Conservation (phyloP, 2,329 filamentous ascomycete genomes). For the Talaromyces pinophilus region DNA sequence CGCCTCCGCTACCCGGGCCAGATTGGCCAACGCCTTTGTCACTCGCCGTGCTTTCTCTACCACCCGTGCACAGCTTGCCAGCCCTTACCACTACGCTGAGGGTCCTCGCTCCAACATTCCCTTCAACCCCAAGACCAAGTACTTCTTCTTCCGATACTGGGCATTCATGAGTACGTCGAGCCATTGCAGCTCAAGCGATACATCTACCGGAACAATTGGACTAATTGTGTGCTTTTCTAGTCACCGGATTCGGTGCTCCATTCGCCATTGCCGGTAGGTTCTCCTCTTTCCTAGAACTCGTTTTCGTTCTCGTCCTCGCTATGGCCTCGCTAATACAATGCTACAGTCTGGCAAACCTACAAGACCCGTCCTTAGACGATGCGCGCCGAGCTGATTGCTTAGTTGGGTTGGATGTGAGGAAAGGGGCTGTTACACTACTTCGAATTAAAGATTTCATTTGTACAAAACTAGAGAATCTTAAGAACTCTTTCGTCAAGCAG, state of each 20-base stretch:
- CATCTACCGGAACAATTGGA: constrained; percentile 39
- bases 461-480: constrained; percentile 42
- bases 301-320: no score
- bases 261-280: constrained; percentile 65
- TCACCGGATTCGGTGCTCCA: constrained; percentile 59
- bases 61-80: constrained; percentile 79
- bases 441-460: constrained; percentile 36
- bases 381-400: constrained; percentile 16
- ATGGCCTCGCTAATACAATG: constrained; percentile 30
- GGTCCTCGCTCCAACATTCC: constrained; percentile 92
- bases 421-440: constrained; percentile 24
- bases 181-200: constrained; percentile 9
- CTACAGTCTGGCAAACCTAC: constrained; percentile 66
- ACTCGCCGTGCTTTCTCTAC: constrained; percentile 93
- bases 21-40: constrained; percentile 65
- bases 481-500: constrained; percentile 26
- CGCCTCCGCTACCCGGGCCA: constrained; percentile 63
- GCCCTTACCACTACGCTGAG: constrained; percentile 98
- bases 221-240: constrained; percentile 39
- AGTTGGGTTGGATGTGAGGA: constrained; percentile 12
- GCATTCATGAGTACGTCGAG: constrained; percentile 65
- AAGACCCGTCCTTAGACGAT: constrained; percentile 53
- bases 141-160: constrained; percentile 84
- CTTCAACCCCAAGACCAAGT: constrained; percentile 91
- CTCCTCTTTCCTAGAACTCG: constrained; percentile 12